Evolutionary conservation across 352 stramenopile species (phyloP).

Genomic region (Phytopythium vexans): DNA sequence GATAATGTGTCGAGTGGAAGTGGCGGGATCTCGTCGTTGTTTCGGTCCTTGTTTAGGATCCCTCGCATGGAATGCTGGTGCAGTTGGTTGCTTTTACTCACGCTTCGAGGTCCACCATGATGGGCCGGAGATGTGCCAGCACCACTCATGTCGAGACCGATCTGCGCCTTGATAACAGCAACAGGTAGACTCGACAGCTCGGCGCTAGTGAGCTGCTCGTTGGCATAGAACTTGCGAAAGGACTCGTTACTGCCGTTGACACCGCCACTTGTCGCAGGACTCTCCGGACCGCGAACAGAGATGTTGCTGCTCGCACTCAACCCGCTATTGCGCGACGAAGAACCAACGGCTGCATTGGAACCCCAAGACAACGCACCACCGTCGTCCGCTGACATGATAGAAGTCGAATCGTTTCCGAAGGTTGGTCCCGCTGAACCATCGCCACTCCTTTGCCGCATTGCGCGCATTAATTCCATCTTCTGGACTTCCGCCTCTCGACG

Average conservation of each 20-base stretch:
- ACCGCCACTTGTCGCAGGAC: background rate
- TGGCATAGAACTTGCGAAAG: slow-evolving; percentile 63
- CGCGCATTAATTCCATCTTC: slow-evolving; percentile 54
- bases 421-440: background rate
- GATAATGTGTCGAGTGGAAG: slow-evolving; percentile 53
- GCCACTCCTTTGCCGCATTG: slow-evolving; percentile 23
- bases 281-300: slow-evolving; percentile 2
- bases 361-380: too few species aligned
- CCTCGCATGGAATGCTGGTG: slow-evolving; percentile 20
- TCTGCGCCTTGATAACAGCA: slow-evolving; percentile 68
- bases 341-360: background rate
- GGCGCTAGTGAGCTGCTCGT: slow-evolving; percentile 57
- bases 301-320: too few species aligned
- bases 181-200: slow-evolving; percentile 69
- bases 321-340: background rate
- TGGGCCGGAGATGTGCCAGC: background rate
- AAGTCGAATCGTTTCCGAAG: too few species aligned
- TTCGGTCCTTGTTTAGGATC: slow-evolving; percentile 22
- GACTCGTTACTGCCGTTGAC: slow-evolving; percentile 1
- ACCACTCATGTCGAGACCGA: slow-evolving; percentile 50
- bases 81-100: slow-evolving; percentile 14
- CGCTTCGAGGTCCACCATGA: slow-evolving; percentile 7
- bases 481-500: slow-evolving; percentile 54
- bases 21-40: slow-evolving; percentile 51
- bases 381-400: too few species aligned